Conservation (phyloP, 108 stramenopile species). For the Mediolabrus comicus region DNA sequence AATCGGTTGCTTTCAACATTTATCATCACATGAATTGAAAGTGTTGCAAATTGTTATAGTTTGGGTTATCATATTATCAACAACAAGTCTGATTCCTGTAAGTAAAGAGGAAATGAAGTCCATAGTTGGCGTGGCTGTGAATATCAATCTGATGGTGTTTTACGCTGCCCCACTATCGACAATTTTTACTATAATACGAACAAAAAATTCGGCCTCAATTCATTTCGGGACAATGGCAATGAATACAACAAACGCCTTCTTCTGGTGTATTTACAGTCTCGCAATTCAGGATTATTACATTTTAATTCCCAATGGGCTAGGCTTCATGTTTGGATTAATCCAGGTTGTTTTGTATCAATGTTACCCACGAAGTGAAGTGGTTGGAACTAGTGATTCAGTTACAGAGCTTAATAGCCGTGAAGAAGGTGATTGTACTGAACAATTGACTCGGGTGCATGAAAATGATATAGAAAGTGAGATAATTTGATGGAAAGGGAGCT, state of each 20-base stretch:
- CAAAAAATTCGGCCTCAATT: conserved; percentile 53
- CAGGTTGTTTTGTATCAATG: conserved; percentile 52
- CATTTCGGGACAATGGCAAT: conserved; percentile 76
- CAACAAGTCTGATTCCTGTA: conserved; percentile 17
- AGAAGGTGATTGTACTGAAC: conserved; percentile 5
- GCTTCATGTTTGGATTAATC: conserved; percentile 56
- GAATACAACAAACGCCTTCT: conserved; percentile 65
- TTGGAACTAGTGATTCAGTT: not conserved
- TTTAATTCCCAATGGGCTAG: conserved; percentile 72
- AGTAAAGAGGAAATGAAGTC: conserved; percentile 20
- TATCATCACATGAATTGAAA: conserved; percentile 35
- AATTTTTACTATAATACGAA: conserved; percentile 22
- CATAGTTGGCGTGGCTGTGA: conserved; percentile 44
- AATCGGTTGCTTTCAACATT: not conserved
- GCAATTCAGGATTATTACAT: conserved; percentile 72
- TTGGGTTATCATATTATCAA: conserved; percentile 34
- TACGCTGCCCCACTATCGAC: conserved; percentile 44
- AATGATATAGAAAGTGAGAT: not conserved
- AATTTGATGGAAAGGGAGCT: not conserved
- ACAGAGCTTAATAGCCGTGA: not conserved
- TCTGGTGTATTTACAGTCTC: conserved; percentile 74
- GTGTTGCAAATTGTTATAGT: conserved; percentile 13
- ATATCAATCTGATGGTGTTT: conserved; percentile 43
- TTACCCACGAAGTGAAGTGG: conserved; percentile 11
- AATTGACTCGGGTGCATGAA: not conserved